phyloP scores from a whole-genome alignment of 1,139 yeast species.

The Wickerhamomyces sp. region DNA sequence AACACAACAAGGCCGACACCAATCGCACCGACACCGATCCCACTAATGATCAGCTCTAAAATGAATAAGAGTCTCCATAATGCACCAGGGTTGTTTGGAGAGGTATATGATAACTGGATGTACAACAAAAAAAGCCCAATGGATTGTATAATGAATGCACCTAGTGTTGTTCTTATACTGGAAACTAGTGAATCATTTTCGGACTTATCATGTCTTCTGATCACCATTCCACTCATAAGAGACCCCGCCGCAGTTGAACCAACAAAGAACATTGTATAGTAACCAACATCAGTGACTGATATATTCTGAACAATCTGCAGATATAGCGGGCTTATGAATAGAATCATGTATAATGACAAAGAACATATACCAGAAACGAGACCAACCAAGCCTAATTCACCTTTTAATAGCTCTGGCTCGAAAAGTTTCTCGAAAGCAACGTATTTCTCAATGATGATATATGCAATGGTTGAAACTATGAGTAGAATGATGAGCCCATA shows the following conservation, averaged over 20 bases:
- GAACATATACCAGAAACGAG: constrained; percentile 51
- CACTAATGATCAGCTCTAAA: constrained; percentile 26
- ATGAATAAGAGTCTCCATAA: constrained; percentile 10
- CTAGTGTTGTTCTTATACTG: constrained; percentile 15
- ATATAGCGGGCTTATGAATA: constrained; percentile 52
- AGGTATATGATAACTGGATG: constrained; percentile 11
- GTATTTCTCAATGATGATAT: constrained; percentile 40
- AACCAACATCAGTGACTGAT: constrained; percentile 48
- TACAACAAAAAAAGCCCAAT: constrained; percentile 22
- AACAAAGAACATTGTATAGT: constrained; percentile 43
- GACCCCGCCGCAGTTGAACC: constrained; percentile 52
- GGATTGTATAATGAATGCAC: constrained; percentile 23
- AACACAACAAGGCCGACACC: constrained; percentile 38
- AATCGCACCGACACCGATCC: constrained; percentile 40
- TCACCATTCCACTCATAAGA: constrained; percentile 46
- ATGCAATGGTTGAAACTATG: constrained; percentile 20
- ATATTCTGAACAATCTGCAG: constrained; percentile 46
- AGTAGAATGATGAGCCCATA: constrained; percentile 6
- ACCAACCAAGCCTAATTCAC: constrained; percentile 45
- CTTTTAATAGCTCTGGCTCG: constrained; percentile 44
- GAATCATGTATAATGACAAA: constrained; percentile 38
- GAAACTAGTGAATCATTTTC: constrained; percentile 18
- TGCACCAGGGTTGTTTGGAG: constrained; percentile 3
- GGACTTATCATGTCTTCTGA: constrained; percentile 25
- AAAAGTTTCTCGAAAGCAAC: constrained; percentile 50